A percentile compares a stretch with the other conserved stretches of the same genome.
Conservation (phyloP, 2,329 filamentous ascomycete species). For the Capronia epimyces region DNA sequence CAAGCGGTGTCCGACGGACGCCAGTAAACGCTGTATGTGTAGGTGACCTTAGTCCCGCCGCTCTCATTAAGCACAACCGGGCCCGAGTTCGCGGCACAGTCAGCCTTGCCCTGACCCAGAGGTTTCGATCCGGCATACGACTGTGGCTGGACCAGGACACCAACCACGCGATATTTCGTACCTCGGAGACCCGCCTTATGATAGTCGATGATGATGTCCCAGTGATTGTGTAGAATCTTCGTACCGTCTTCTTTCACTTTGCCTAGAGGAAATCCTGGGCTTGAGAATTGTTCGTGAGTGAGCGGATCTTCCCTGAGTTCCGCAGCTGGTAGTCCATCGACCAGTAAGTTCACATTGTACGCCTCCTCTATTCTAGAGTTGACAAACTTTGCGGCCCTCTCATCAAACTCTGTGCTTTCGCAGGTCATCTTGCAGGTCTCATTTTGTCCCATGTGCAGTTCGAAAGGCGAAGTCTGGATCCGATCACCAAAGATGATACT, state of each 20-base stretch:
- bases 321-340: conserved; percentile 88
- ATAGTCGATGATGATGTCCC: conserved; percentile 89
- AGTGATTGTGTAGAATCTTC: conserved; percentile 81
- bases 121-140: conserved; percentile 47
- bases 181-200: conserved; percentile 61
- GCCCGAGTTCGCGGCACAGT: conserved; percentile 52
- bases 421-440: conserved; percentile 83
- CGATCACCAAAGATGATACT: conserved; percentile 97
- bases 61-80: conserved; percentile 60
- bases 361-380: conserved; percentile 76
- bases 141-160: conserved; percentile 77
- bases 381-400: conserved; percentile 67
- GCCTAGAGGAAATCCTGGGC: conserved; percentile 81
- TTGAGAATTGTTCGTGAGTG: conserved; percentile 76
- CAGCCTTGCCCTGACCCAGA: conserved; percentile 50
- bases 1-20: conserved; percentile 76
- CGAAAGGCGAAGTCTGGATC: conserved; percentile 93
- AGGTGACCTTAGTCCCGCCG: conserved; percentile 63
- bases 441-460: conserved; percentile 79
- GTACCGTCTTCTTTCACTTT: conserved; percentile 48
- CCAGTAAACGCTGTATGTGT: conserved; percentile 93
- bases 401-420: conserved; percentile 58
- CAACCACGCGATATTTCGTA: conserved; percentile 78
- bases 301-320: conserved; percentile 72
- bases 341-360: conserved; percentile 91